These are phyloP conservation scores for Aspergillus terreus DNA, from an alignment of 2,329 filamentous ascomycete genomes.

Conservation along the genomic window DNA sequence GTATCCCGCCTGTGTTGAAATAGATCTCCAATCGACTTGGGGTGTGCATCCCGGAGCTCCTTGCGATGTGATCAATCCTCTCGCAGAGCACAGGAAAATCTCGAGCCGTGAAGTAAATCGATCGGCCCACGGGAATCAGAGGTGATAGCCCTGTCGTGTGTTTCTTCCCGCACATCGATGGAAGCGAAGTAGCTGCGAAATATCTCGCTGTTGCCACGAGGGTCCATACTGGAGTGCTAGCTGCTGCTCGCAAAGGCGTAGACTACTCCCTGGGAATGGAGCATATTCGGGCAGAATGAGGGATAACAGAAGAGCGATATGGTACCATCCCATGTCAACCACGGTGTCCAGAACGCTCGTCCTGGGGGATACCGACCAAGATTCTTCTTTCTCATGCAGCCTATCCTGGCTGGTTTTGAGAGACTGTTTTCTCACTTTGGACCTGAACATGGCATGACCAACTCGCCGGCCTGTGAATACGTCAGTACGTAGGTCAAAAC, in stretches of 20 bases:
- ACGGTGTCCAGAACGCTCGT: neutral
- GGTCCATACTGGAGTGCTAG: neutral
- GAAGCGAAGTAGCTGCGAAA: conserved; percentile 1
- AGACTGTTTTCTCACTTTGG: neutral
- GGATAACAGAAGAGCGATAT: neutral
- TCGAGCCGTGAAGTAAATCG: neutral
- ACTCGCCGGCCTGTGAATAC: neutral
- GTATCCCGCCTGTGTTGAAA: neutral
- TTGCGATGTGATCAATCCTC: neutral
- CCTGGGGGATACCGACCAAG: neutral
- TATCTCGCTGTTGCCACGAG: neutral
- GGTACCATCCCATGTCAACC: neutral
- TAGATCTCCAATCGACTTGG: neutral
- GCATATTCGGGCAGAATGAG: neutral
- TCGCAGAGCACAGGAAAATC: neutral
- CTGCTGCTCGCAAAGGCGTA: conserved; percentile 1
- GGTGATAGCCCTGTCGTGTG: neutral
- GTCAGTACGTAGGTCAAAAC: neutral
- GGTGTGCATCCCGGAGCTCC: neutral
- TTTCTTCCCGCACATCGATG: neutral
- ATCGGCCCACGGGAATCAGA: neutral
- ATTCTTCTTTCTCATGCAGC: neutral
- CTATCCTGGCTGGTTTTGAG: neutral
- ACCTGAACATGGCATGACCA: neutral
- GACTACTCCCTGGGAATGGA: neutral